These are phyloP conservation scores for Euphorbia corollata DNA, from an alignment of 441 rosid genomes.

Conservation along the genomic window DNA sequence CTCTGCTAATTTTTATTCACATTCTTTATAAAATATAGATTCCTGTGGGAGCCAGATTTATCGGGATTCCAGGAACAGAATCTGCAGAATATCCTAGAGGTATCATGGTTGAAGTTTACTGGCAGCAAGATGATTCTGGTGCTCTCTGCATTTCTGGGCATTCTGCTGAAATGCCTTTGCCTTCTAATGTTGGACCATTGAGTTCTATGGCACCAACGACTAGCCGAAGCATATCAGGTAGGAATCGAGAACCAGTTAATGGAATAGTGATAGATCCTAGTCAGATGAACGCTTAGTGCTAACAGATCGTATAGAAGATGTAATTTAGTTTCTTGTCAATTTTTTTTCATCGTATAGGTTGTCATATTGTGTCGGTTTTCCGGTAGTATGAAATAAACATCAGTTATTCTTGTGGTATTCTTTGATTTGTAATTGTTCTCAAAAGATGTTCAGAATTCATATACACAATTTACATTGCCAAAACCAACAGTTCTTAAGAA, in stretches of 20 bases:
- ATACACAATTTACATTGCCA: neutral
- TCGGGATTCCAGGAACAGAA: constrained; percentile 69
- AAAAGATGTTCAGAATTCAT: neutral
- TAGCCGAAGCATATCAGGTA: constrained; percentile 18
- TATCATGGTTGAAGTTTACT: constrained; percentile 79
- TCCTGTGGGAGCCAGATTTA: constrained; percentile 71
- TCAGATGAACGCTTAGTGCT: constrained; percentile 20
- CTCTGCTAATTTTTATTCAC: neutral
- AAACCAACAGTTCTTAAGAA: no score
- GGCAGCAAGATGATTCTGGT: constrained; percentile 75
- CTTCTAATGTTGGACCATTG: constrained; percentile 30
- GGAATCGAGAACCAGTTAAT: constrained; percentile 31
- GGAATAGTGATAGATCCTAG: constrained; percentile 61
- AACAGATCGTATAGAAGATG: neutral
- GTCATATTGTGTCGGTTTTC: neutral
- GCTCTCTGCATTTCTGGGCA: constrained; percentile 71
- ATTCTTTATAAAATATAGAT: constrained; percentile 36
- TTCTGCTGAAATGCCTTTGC: constrained; percentile 53
- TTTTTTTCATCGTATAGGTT: no score
- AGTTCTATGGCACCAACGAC: constrained; percentile 22
- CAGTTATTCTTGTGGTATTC: neutral
- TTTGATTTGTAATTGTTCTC: neutral
- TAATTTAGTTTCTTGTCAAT: neutral
- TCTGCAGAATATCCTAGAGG: constrained; percentile 57
- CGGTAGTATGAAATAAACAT: neutral